Percentiles rank a stretch among this genome's conserved stretches.
Conservation (phyloP, 345 rosid species). For the Reutealis trisperma region DNA sequence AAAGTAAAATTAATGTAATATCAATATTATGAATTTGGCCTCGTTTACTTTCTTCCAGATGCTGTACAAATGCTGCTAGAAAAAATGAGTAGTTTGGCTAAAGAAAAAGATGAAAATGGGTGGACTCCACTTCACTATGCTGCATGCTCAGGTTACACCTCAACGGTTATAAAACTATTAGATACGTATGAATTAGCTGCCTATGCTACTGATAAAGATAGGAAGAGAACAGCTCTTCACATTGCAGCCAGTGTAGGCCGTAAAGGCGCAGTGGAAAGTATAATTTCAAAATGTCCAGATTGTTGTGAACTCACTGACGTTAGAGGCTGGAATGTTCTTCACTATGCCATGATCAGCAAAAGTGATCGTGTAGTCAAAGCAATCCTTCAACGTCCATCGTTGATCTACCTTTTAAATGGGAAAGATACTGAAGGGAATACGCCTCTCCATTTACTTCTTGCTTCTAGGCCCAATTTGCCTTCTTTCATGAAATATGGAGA, state of each 20-base stretch:
- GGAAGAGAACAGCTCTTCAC: conserved; percentile 21
- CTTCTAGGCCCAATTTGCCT: background rate
- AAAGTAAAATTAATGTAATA: too few relatives aligned
- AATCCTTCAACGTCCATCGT: background rate
- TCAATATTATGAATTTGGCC: too few relatives aligned
- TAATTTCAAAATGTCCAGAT: conserved; percentile 15
- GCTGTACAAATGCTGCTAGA: background rate
- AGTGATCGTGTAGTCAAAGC: background rate
- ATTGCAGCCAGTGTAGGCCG: conserved; percentile 13
- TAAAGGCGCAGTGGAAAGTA: background rate
- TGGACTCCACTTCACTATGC: conserved; percentile 28
- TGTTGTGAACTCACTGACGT: conserved; percentile 24
- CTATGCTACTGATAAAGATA: background rate
- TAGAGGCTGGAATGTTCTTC: conserved; percentile 20
- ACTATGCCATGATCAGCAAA: conserved; percentile 12
- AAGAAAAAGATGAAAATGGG: conserved; percentile 4
- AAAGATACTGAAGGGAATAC: conserved; percentile 4
- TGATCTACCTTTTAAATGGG: conserved; percentile 18
- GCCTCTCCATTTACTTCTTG: conserved; percentile 11
- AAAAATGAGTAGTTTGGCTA: background rate
- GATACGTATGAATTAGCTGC: conserved; percentile 5
- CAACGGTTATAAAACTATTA: conserved; percentile 1
- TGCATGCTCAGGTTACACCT: background rate
- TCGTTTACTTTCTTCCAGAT: background rate
- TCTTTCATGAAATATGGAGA: too few relatives aligned